Evolutionary conservation across 1,284 basidiomycete species (phyloP), one percentile per base, ranked within the genome.

Genomic region (Boletus hoseneyae): DNA sequence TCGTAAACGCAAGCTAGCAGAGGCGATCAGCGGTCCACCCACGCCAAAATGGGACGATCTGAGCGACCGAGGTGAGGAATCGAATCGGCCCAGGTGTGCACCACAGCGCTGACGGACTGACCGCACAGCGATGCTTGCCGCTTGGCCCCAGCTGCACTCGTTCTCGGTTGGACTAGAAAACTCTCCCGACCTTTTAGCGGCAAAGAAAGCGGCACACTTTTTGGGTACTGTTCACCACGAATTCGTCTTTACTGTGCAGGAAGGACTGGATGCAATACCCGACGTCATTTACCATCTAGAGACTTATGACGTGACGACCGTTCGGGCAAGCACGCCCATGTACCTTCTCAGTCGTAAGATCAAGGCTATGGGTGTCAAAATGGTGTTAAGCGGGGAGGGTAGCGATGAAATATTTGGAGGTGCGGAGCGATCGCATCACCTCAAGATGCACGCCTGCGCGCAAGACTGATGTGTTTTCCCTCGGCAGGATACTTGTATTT

Each of bases 351-450:
- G 90, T 68, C 83, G 97, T 50, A 99, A 99, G 77, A 97, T 99
- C 78, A 99, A 99, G 75, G 96, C 97, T 3, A 99, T 95, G 90
- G 97, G 97, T 57, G 97, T 99, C 57, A 99, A 99, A 77, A 99
- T 99, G 97, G 97, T 99, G 4, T 79, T 99, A 35, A 93, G 90
- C 56, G 97, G 97, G 32, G 97, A 99, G 71, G 97, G 97, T 29
- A 94, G 91, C 52, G 97, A 99, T 64, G 97, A 99, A 73, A 94
- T 99, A 58, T 85, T 97, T 48, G 97, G 97, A 70, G 95, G 93
- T 85, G 63, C 57, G 72, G 36, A 18, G 36, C 39, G 18, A 38
- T 47, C 19, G 38, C 38, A 16, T 53, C 32, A 35, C 35, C n/a
- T 4, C 15, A 2, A 23, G 23, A 33, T 18, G 25, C 7, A 25